Percentiles rank a stretch among this genome's conserved stretches.
Conservation (phyloP, 805 yeast species). For the Kazachstania taianensis region DNA sequence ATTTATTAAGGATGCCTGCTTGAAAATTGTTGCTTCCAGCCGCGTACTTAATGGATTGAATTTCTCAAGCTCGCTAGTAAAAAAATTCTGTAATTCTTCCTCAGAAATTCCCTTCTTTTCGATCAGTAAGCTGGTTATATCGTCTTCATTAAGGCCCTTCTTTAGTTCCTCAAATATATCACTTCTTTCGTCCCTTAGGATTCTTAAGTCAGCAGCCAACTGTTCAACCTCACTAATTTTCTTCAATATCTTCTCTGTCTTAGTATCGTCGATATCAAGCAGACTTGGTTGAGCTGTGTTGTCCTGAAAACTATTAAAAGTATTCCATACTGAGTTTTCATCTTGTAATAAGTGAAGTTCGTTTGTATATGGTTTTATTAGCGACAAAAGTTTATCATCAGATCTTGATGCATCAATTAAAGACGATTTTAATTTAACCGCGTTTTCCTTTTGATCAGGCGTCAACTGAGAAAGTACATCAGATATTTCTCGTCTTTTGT, state of each 20-base stretch:
- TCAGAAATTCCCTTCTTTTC: conserved; percentile 50
- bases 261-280: conserved; percentile 57
- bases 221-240: conserved; percentile 44
- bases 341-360: conserved; percentile 37
- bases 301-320: conserved; percentile 26
- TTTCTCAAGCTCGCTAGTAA: conserved; percentile 65
- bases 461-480: conserved; percentile 29
- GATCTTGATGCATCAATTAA: conserved; percentile 51
- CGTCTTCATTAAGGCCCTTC: conserved; percentile 64
- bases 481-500: conserved; percentile 28
- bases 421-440: conserved; percentile 47
- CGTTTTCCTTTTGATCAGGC: conserved; percentile 41
- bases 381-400: conserved; percentile 42
- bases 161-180: conserved; percentile 57
- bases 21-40: conserved; percentile 54
- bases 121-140: conserved; percentile 67
- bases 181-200: conserved; percentile 53
- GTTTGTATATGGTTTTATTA: conserved; percentile 34
- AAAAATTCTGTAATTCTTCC: conserved; percentile 48
- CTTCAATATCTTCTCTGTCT: conserved; percentile 24
- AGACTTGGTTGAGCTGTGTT: conserved; percentile 32
- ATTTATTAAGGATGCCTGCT: conserved; percentile 47
- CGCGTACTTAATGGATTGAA: conserved; percentile 60
- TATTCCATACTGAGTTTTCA: conserved; percentile 34
- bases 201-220: conserved; percentile 49